Base-by-base conservation (phyloP, 805 yeast species). In the Metschnikowia cerradonensis region DNA sequence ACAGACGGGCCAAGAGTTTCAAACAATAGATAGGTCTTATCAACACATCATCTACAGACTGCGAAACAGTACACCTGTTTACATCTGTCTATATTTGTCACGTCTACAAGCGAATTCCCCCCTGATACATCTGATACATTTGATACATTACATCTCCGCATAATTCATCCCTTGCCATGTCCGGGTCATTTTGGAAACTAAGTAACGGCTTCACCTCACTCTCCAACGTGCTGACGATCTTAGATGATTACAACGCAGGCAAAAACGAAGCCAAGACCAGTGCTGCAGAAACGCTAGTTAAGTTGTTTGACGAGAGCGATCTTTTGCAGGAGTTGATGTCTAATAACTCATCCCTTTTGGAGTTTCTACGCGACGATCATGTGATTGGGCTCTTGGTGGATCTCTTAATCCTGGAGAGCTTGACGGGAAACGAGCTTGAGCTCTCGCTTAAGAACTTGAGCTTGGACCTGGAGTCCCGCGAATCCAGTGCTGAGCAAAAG, bases 291-390 rank as follows among this genome's bases (percentile, higher is more conserved):
- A 66, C 70, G 6, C 61, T 73, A 35, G 37, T 65, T 48, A 68
- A 69, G 52, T 62, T 74, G 30, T 62, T 74, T 53, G 77, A 74
- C 50, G 78, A 74, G 52, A 67, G 65, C 53, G 78, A 74, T 54
- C 63, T 74, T 49, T 62, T 73, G 20, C 66, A 83, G 52, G 82
- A 79, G 42, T 86, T 84, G 44, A 67, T 89, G 41, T 70, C 89
- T 53, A 90, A 86, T 62, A 92, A 88, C 58, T 86, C 82, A 42
- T 91, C 86, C 52, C 67, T 89, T 30, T 72, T 87, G 26, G 87
- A 87, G 51, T 94, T 88, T 63, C 71, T 89, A 35, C 70, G 85
- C 55, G 80, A 86, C 36, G 75, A 71, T 26, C 52, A 59, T 3
- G 72, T 73, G 2, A 62, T 74, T 52, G 56, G 58, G 26, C 56